Conservation (phyloP, 495 filamentous ascomycete genomes). For the Trichoderma orchidacearum region DNA sequence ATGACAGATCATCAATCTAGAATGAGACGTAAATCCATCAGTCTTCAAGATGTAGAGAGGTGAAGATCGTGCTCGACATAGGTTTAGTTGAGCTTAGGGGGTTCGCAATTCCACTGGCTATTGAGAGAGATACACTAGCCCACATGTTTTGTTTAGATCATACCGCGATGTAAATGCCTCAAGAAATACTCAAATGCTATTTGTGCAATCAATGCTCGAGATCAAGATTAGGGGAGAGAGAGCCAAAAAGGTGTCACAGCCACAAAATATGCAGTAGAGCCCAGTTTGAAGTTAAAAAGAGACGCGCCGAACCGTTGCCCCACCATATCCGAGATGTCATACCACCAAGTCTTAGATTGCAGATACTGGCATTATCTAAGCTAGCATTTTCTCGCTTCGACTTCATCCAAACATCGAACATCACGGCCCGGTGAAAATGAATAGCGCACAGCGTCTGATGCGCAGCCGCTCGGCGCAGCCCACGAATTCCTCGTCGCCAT, state of each 20-base stretch:
- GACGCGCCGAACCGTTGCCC: not conserved
- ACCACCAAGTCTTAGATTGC: not conserved
- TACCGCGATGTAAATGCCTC: too few species aligned
- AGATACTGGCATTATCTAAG: not conserved
- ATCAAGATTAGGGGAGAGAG: not conserved
- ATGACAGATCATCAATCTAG: too few species aligned
- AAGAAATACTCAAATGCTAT: too few species aligned
- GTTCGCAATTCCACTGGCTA: too few species aligned
- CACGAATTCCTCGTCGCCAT: not conserved
- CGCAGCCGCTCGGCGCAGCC: not conserved
- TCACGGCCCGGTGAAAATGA: not conserved
- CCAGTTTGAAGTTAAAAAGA: not conserved
- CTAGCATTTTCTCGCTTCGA: not conserved
- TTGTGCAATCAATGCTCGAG: too few species aligned
- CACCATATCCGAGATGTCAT: not conserved
- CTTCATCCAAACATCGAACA: not conserved
- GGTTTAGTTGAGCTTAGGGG: too few species aligned
- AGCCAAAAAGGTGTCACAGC: not conserved
- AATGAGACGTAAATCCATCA: too few species aligned
- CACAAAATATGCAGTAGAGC: not conserved
- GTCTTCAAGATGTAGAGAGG: too few species aligned
- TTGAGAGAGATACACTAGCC: too few species aligned
- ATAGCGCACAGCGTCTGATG: not conserved
- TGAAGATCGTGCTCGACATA: too few species aligned
- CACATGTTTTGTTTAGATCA: too few species aligned